Evolutionary conservation across 129 eudicot genomes (phyloP).

Genomic region (Pittosporum tobira): DNA sequence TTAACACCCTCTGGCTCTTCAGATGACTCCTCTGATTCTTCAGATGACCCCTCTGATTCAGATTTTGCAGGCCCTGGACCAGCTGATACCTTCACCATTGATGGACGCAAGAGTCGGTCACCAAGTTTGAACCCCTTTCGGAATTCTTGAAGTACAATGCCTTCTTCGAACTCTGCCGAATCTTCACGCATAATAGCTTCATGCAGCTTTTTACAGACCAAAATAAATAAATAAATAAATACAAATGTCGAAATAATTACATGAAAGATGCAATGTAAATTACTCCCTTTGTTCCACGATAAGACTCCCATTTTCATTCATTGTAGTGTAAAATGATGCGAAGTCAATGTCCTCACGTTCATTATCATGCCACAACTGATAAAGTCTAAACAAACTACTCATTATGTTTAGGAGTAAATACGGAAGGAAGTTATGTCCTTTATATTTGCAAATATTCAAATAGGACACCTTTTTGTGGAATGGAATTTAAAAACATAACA

Average conservation of each 20-base stretch:
- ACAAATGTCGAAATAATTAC: conserved; percentile 6
- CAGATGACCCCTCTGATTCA: conserved; percentile 23
- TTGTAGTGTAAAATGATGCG: too few relatives aligned
- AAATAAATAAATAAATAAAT: conserved; percentile 26
- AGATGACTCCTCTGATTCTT: too few relatives aligned
- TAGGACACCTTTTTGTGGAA: too few relatives aligned
- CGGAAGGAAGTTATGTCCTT: too few relatives aligned
- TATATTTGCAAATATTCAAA: too few relatives aligned
- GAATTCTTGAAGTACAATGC: conserved; percentile 61
- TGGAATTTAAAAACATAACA: not conserved
- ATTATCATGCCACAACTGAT: too few relatives aligned
- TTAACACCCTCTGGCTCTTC: conserved; percentile 24
- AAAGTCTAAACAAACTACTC: too few relatives aligned
- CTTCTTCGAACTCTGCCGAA: conserved; percentile 58
- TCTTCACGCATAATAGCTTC: conserved; percentile 89
- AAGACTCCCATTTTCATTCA: too few relatives aligned
- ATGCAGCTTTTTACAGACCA: conserved; percentile 48
- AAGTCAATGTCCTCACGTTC: too few relatives aligned
- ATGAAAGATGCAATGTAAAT: not conserved
- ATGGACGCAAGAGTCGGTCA: conserved; percentile 70
- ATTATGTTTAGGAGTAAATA: too few relatives aligned
- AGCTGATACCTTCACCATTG: conserved; percentile 90
- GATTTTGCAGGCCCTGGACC: conserved; percentile 70
- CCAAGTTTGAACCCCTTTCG: conserved; percentile 70
- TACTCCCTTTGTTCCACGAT: too few relatives aligned